Base-by-base conservation (phyloP, 2,329 filamentous ascomycete species). In the Fusarium citri region DNA sequence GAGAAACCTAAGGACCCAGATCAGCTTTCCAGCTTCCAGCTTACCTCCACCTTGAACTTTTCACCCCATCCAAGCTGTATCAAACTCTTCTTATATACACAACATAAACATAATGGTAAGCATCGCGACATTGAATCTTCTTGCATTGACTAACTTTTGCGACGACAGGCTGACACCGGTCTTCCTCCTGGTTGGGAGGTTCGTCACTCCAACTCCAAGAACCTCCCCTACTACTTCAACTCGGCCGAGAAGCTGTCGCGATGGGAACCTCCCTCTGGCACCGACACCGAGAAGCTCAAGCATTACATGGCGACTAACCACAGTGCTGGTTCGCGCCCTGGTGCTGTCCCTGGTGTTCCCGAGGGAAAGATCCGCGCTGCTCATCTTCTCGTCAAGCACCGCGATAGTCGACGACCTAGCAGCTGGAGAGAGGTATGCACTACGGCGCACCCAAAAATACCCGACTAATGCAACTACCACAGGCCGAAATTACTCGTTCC, bases 161-260 rank as follows among this genome's bases (percentile, higher is more conserved):
- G 30, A 34, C 53, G 15, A 14, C 74, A 92, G 89, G 83, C 87
- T 77, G 92, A 94, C 59, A 90, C 91, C 74, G 95, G 95, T 79
- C 89, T 98, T 69, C 94, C 94, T 68, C 81, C 89, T 51, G 89
- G 90, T 80, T 98, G 95, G 94, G 96, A 98, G 84, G 94, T 99
- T 78, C 94, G 96, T 80, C 94, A 97, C 84, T 97, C 94, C 81
- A 97, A 98, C 85, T 97, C 94, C 82, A 98, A 98, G 86, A 97
- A 97, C 83, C 91, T 98, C 37, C 96, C 96, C 40, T 99, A 99
- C 86, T 99, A 98, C 86, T 98, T 98, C 91, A 97, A 98, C 83
- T 85, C 91, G 47, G 84, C 83, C 73, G 93, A 94, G 69, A 95
- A 94, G 80, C 90, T 94, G 79, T 98, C 96, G 69, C 89, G 93